Conservation (phyloP, 371 early-diverging fungal species). For the Massospora cicadina region DNA sequence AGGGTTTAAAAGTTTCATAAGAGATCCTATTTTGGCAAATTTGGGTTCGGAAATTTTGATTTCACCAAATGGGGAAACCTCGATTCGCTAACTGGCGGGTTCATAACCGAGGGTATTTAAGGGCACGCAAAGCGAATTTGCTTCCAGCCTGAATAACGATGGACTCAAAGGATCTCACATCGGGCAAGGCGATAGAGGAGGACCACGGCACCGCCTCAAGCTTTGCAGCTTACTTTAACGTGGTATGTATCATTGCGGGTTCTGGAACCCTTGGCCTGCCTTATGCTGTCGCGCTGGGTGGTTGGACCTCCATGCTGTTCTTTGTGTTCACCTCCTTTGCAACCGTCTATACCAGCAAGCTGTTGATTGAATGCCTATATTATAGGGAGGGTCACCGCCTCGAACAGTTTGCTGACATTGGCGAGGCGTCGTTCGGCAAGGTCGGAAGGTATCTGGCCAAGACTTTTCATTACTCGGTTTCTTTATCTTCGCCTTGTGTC, state of each 20-base stretch:
- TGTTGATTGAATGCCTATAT: not conserved
- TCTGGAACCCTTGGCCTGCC: conserved; percentile 72
- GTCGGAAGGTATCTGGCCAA: conserved; percentile 21
- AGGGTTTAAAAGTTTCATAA: no score
- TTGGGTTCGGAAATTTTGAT: no score
- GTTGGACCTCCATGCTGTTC: conserved; percentile 59
- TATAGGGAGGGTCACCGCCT: not conserved
- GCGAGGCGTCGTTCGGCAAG: not conserved
- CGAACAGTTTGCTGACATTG: not conserved
- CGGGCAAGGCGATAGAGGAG: no score
- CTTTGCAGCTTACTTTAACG: conserved; percentile 21
- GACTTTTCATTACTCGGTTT: conserved; percentile 40
- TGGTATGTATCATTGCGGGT: conserved; percentile 66
- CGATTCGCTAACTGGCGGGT: no score
- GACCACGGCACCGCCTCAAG: conserved; percentile 2
- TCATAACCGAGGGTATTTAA: no score
- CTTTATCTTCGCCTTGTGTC: conserved; percentile 51
- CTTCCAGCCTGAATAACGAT: no score
- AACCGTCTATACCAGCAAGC: conserved; percentile 20
- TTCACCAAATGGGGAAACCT: no score
- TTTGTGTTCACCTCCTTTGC: conserved; percentile 53
- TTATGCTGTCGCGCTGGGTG: conserved; percentile 53
- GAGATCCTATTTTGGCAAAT: no score
- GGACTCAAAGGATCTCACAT: no score
- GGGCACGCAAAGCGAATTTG: no score